Evolutionary conservation across 805 yeast species (phyloP), one percentile per base, ranked within the genome.

Genomic region (Torulaspora franciscae): DNA sequence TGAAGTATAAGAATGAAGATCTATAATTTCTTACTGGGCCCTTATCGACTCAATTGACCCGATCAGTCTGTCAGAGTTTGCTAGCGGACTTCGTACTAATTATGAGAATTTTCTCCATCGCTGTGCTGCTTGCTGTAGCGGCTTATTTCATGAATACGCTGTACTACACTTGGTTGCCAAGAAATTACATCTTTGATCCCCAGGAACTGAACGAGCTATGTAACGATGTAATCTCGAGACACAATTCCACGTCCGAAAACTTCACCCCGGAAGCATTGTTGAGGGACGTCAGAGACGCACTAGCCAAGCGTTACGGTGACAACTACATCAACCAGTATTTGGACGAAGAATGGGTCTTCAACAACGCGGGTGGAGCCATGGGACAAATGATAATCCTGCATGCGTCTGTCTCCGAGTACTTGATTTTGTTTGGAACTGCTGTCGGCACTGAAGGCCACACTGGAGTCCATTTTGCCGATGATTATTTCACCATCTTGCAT

Each of bases 331-430:
- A 86, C 67, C 80, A 80, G 52, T 73, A 83, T 54, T 78, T 81
- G 62, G 71, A 73, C 40, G 84, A 85, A 42, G 91, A 90, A 53
- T 93, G 98, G 98, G 84, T 93, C 41, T 91, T 81, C 77, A 93
- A 93, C 76, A 88, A 87, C 58, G 99, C 99, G 3, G 99, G 99
- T 44, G 96, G 96, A 55, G 98, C 99, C 42, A 93, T 93, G 99
- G 93, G 95, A 19, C 80, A 89, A 44, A 91, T 93, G 98, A 77
- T 87, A 57, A 87, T 93, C 49, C 73, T 91, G 54, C 99, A 93
- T 66, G 97, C 98, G 8, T 93, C 98, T 7, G 73, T 93, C 57
- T 74, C 93, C 6, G 99, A 93, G 69, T 93, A 93, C 64, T 69
- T 93, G 64, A 93, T 93, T 61, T 77, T 93, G 64, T 93, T 93